Evolutionary conservation across 73 alveolate species (phyloP), one percentile per base, ranked within the genome.

Genomic region (Symbiodinium natans): DNA sequence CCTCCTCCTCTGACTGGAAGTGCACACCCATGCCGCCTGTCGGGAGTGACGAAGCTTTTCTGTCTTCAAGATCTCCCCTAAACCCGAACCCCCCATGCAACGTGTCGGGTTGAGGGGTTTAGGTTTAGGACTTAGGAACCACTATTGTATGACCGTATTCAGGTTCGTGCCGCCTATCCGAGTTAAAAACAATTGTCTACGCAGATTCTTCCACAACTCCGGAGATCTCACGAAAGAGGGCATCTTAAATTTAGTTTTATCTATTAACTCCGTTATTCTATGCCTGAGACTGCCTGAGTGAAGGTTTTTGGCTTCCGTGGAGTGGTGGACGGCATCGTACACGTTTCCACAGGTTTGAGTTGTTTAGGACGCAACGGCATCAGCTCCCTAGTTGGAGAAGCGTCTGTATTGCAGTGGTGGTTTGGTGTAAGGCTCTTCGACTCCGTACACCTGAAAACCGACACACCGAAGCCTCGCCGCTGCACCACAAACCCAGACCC

Each of bases 1-100:
- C 68, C 68, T 52, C 68, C 68, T 52, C 68, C 68, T 52, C 68
- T 52, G 68, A 52, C 68, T 52, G 68, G 68, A 52, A 52, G 68
- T 52, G 68, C 68, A 52, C 68, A 52, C 68, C 68, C 68, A 52
- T 52, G 68, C 68, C 68, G 68, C 68, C 68, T 52, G 68, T 52
- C 68, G 68, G 68, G 27, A 52, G 68, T 52, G 68, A 52, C 68
- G 21, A 21, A 52, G 68, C 68, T 52, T 52, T 52, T 52, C 68
- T 7, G 68, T 10, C 68, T 52, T 52, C 68, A 27, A 52, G 68
- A 52, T 52, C 68, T 52, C 68, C 68, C 68, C 5, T 43, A 43
- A 43, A 43, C 56, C 56, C 56, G 5, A 43, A 43, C 5, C 56
- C 56, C 56, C 68, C 21, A 1, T 52, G 68, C 68, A 52, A 52